Conservation (phyloP, 306 rosid species). For the barrel medic (Medicago truncatula) region DNA sequence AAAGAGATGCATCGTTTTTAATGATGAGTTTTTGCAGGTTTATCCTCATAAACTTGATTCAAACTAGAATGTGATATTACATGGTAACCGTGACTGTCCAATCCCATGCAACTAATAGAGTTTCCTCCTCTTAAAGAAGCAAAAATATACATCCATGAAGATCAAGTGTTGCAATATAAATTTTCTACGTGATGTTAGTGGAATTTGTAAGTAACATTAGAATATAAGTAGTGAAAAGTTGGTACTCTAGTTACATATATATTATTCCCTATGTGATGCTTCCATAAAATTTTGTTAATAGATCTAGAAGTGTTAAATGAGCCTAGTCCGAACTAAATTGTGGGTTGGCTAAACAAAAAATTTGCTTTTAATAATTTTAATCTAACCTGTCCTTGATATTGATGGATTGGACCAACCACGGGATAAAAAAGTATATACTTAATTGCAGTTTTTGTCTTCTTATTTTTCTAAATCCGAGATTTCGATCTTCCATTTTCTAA, state of each 20-base stretch:
- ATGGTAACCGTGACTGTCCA: background rate
- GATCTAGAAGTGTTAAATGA: too few species aligned
- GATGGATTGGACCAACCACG: too few species aligned
- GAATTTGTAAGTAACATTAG: slow-evolving; percentile 25
- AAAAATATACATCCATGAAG: slow-evolving; percentile 8
- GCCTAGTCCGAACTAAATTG: too few species aligned
- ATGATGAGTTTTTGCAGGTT: slow-evolving; percentile 45
- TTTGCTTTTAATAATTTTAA: background rate
- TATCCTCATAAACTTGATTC: slow-evolving; percentile 46
- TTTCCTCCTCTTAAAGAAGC: slow-evolving; percentile 8
- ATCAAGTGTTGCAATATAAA: slow-evolving; percentile 9
- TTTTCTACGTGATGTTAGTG: background rate
- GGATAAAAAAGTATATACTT: too few species aligned
- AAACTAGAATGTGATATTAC: background rate
- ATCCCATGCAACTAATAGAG: background rate
- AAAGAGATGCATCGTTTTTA: background rate
- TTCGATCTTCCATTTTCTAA: too few species aligned
- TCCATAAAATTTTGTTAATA: background rate
- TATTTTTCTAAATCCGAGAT: too few species aligned
- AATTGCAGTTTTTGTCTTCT: too few species aligned
- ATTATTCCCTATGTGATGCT: background rate
- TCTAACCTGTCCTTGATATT: too few species aligned
- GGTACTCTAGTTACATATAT: slow-evolving; percentile 3
- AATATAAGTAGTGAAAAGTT: background rate
- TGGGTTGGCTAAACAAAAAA: too few species aligned